phyloP scores from a whole-genome alignment of 306 rosid species.

The Malus fusca region DNA sequence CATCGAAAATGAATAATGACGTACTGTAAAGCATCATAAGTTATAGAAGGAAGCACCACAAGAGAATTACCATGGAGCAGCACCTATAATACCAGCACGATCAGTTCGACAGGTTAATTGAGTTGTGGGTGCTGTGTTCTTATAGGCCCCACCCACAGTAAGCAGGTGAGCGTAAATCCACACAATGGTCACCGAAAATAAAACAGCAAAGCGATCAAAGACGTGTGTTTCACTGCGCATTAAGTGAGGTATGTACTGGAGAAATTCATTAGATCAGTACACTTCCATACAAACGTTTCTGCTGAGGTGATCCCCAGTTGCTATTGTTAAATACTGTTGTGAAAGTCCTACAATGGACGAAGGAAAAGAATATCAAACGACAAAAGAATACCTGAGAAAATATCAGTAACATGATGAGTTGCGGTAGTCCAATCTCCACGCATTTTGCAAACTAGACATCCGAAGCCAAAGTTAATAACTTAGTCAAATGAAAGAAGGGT shows the following conservation, averaged over 20 bases:
- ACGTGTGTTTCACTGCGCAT: constrained; percentile 44
- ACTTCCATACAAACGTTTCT: not conserved
- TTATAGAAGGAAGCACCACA: not conserved
- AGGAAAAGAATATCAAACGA: constrained; percentile 1
- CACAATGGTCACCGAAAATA: constrained; percentile 71
- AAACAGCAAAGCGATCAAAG: constrained; percentile 72
- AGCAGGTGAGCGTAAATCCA: constrained; percentile 86
- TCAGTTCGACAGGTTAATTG: constrained; percentile 84
- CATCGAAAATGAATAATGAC: constrained; percentile 45
- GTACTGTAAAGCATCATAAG: not conserved
- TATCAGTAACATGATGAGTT: constrained; percentile 53
- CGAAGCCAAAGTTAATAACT: constrained; percentile 8
- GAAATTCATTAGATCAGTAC: constrained; percentile 5
- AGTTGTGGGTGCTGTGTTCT: constrained; percentile 41
- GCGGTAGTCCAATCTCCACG: constrained; percentile 93
- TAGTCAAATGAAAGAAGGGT: not conserved
- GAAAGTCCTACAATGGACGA: not conserved
- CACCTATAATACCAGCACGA: constrained; percentile 78
- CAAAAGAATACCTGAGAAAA: constrained; percentile 66
- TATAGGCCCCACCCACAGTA: constrained; percentile 88
- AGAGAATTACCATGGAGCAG: constrained; percentile 72
- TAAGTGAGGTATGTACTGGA: constrained; percentile 80
- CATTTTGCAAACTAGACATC: constrained; percentile 68
- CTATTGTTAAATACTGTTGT: not conserved
- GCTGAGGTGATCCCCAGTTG: not conserved